A percentile compares a stretch with the other conserved stretches of the same genome.
Conservation (phyloP, 2,329 filamentous ascomycete genomes). For the Podosphaera xanthii region DNA sequence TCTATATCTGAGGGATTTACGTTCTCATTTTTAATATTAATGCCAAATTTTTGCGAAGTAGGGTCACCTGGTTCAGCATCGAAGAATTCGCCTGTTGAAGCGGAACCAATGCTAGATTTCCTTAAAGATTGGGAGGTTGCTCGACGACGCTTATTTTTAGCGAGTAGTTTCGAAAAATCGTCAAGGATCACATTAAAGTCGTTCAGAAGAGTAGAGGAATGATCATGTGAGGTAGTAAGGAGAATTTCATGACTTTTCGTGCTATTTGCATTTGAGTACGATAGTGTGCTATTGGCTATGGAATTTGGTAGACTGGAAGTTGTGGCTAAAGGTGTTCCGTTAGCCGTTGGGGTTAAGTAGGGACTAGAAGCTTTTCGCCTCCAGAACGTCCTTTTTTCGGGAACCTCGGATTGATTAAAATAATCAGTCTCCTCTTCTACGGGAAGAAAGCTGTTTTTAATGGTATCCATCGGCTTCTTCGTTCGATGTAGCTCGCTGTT, state of each 20-base stretch:
- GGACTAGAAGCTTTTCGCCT: slow-evolving; percentile 50
- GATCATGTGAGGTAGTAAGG: slow-evolving; percentile 36
- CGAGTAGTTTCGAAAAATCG: slow-evolving; percentile 59
- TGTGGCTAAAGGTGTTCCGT: slow-evolving; percentile 13
- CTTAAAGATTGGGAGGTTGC: slow-evolving; percentile 29
- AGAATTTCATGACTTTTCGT: slow-evolving; percentile 32
- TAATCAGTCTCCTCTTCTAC: slow-evolving; percentile 27
- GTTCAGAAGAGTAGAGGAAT: slow-evolving; percentile 60
- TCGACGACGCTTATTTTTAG: slow-evolving; percentile 58
- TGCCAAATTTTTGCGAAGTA: slow-evolving; percentile 49
- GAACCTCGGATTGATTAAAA: slow-evolving; percentile 24
- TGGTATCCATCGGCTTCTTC: slow-evolving; percentile 14
- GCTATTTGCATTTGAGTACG: slow-evolving; percentile 1
- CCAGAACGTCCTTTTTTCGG: slow-evolving; percentile 65
- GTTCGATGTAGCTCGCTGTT: too few relatives aligned
- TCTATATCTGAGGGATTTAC: slow-evolving; percentile 22
- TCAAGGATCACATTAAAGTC: slow-evolving; percentile 67
- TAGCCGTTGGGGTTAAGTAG: slow-evolving; percentile 9
- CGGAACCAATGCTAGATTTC: slow-evolving; percentile 54
- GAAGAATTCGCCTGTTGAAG: slow-evolving; percentile 75
- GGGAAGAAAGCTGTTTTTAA: slow-evolving; percentile 6
- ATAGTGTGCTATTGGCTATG: slow-evolving; percentile 8
- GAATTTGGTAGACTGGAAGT: slow-evolving; percentile 10
- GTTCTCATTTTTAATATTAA: slow-evolving; percentile 48
- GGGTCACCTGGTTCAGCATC: slow-evolving; percentile 53